A percentile compares a stretch with the other conserved stretches of the same genome.
Conservation (phyloP, 345 rosid genomes). For the Populus davidiana region DNA sequence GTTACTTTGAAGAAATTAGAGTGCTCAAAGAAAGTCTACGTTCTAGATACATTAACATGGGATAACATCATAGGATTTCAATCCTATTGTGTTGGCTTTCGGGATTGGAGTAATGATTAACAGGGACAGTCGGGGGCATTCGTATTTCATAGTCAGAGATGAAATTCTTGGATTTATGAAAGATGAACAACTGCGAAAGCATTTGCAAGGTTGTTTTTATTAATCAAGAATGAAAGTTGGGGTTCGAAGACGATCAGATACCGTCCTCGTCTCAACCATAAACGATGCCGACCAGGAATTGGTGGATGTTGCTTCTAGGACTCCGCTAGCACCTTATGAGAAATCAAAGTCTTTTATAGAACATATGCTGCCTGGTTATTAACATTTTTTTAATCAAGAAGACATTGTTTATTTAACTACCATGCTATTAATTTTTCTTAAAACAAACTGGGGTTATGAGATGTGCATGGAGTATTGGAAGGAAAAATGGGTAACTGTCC, state of each 20-base stretch:
- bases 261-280: no score
- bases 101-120: neutral
- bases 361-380: neutral
- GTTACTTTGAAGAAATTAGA: constrained; percentile 51
- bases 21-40: constrained; percentile 48
- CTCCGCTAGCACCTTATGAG: no score
- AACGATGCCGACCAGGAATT: no score
- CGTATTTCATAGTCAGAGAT: neutral
- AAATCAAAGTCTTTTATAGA: neutral
- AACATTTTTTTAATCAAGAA: constrained; percentile 1
- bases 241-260: no score
- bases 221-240: no score
- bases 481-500: constrained; percentile 71
- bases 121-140: neutral
- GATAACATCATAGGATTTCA: constrained; percentile 31
- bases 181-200: neutral
- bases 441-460: constrained; percentile 16
- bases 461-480: constrained; percentile 28
- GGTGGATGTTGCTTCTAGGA: no score
- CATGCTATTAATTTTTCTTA: neutral
- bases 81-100: neutral
- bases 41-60: constrained; percentile 47
- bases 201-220: no score
- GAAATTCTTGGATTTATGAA: neutral
- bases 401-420: neutral